Evolutionary conservation across 352 stramenopile species (phyloP), one percentile per base, ranked within the genome.

Genomic region (Pythium pectinolyticum): DNA sequence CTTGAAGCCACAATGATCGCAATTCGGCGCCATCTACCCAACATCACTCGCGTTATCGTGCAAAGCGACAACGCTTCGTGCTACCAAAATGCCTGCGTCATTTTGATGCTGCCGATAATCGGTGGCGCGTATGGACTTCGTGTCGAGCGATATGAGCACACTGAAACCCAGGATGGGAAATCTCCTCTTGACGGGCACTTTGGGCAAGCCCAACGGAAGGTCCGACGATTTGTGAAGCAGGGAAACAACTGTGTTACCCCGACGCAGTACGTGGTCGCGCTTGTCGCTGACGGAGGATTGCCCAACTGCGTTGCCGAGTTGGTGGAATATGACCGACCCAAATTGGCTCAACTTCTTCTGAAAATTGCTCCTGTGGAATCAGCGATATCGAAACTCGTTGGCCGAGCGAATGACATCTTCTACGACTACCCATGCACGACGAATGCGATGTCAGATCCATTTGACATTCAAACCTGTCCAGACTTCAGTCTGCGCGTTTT

Each of bases 21-120:
- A 8, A 51, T 72, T 9, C 27, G 30, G n/a, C 47, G 59, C 1
- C 57, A 71, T 14, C 30, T 74, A 2, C 45, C 62, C 6, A 31
- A 66, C 12, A 61, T 74, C 12, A 61, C 35, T 25, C 45, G 40
- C 3, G 50, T 74, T 6, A 43, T 46, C 8, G 12, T 71, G 0
- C 67, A 74, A 27, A 64, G 58, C 24, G 63, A 74, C 25, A 72
- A 72, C 24, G 63, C 60, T 7, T 61, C 56, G 6, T 72, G 20
- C 24, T 74, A 68, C 25, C 67, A 74, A 40, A 74, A 60, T 46
- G 30, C 55, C 0, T 4, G 31, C 1, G 22, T 74, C 3, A 31
- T 52, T 2, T 24, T 70, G 2, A 8, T 70, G 0, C 63, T 74
- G 0, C 62, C 67, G 5, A 11, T 72, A 1, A 30, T 68, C 14